These are phyloP conservation scores for Hymenoscyphus scutula DNA, from an alignment of 2,329 filamentous ascomycete species.

Conservation along the genomic window DNA sequence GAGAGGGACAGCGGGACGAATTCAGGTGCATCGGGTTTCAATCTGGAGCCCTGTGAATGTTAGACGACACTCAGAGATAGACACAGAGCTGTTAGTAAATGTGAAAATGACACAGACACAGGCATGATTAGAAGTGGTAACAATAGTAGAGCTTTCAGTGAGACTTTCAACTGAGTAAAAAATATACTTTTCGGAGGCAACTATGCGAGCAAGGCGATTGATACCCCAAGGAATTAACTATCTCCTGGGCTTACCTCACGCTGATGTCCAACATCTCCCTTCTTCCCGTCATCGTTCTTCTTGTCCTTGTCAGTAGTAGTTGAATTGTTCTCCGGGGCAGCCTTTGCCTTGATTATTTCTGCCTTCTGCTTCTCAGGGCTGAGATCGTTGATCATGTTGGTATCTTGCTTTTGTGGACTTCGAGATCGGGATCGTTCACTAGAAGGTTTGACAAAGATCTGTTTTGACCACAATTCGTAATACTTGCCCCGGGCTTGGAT, in stretches of 20 bases:
- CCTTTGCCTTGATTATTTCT: constrained; percentile 23
- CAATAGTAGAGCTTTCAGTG: background rate
- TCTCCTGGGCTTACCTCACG: constrained; percentile 30
- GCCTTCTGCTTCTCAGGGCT: constrained; percentile 20
- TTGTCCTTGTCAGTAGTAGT: constrained; percentile 12
- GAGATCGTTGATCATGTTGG: constrained; percentile 35
- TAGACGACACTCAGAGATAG: constrained; percentile 4
- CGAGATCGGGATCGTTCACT: constrained; percentile 25
- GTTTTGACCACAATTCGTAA: constrained; percentile 50
- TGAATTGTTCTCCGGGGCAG: constrained; percentile 16
- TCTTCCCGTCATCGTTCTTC: constrained; percentile 14
- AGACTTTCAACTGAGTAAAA: background rate
- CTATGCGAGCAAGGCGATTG: background rate
- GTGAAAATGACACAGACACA: background rate
- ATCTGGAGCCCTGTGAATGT: constrained; percentile 28
- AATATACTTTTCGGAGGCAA: background rate
- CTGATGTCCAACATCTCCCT: constrained; percentile 19
- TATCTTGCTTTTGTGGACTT: constrained; percentile 29
- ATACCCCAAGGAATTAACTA: constrained; percentile 10
- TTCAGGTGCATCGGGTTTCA: constrained; percentile 42
- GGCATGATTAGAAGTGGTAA: background rate
- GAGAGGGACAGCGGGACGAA: constrained; percentile 36
- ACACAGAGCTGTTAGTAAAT: background rate
- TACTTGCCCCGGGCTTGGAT: constrained; percentile 49
- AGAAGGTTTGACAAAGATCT: constrained; percentile 37